Base-by-base conservation (phyloP, 306 rosid genomes). In the Cucumis cinereus region DNA sequence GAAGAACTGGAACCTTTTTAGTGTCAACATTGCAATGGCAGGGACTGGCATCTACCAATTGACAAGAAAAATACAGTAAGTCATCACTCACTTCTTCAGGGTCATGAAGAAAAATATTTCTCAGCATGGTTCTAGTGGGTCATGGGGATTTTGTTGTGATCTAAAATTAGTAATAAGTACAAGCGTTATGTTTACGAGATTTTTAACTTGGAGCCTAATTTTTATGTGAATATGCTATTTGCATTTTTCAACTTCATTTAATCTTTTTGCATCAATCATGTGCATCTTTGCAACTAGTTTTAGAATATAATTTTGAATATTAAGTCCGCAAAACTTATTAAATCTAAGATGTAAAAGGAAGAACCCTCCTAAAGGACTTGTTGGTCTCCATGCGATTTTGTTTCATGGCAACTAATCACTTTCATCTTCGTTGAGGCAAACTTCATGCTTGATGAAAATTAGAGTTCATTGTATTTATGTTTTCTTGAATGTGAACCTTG, bases 1-100 rank as follows among this genome's bases (percentile, higher is more conserved):
- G 99, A 94, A 90, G 79, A 94, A 92, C 80, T 94, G 97, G 99
- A 94, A 94, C 79, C 93, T 94, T 36, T 88, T 94, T 81, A 88
- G 97, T 40, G 97, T 92, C 28, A 94, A 85, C 23, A 11, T 94
- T 62, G 99, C 97, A 75, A 94, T 94, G 99, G 97, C 95, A 60
- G 91, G 84, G 59, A 94, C 97, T 6, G 97, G 99, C 76, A 19
- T 92, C 67, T 94, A 92, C 86, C 99, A 94, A 74, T 96, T 94
- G 59, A 68, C 87, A 11, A 96, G 97, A 70, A 94, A 94, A 88
- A 75, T 92, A 75, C 82, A 74, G 99, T 94, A 79, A 81, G 93
- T 61, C 58, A 11, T 19, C 41, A 6, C 78, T 19, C 41, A 11
- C 78, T 57, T 40, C 55, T 43, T 23, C 43, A 16, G 35, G 52